Evolutionary conservation across 2,329 filamentous ascomycete genomes (phyloP), one percentile per base, ranked within the genome.

Genomic region (Xylaria sp.): DNA sequence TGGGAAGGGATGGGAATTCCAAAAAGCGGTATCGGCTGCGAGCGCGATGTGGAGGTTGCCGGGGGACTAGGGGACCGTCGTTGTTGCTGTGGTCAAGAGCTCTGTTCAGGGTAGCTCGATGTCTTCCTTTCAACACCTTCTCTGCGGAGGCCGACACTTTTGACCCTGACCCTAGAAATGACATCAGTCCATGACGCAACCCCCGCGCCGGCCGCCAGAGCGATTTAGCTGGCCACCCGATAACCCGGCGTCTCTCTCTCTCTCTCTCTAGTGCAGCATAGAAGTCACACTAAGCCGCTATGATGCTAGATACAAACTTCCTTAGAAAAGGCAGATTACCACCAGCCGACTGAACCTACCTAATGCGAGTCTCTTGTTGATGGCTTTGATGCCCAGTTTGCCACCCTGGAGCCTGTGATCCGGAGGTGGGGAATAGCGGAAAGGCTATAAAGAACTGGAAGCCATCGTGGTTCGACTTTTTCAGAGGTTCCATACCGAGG

Each of bases 151-250:
- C 19, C 51, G 21, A 21, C 14, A 33, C 25, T 38, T 50, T n/a
- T 31, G 33, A 31, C 21, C 5, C 55, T 47, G 55, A 45, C 54
- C 50, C 45, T 47, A 52, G 19, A 55, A 38, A 56, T 60, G 61
- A 63, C 61, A 60, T 63, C 57, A 63, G 51, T 15, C 28, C 25
- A 51, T 51, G 37, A 40, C 37, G 15, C 45, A 56, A 23, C n/a
- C n/a, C 42, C 33, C 45, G n/a, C 11, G 46, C 17, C 25, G 12
- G 61, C 31, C 51, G 46, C 56, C 52, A 63, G 56, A 56, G n/a
- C 40, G 51, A 53, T 46, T 53, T 60, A 28, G 50, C 45, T 14
- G 7, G 60, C 42, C 19, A 25, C 42, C 54, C 55, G 60, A 62
- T 54, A 33, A 28, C 31, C 40, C 42, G 55, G 57, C 38, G 19